Evolutionary conservation across 495 filamentous ascomycete genomes (phyloP).

Genomic region (Sphaerosporella brunnea): DNA sequence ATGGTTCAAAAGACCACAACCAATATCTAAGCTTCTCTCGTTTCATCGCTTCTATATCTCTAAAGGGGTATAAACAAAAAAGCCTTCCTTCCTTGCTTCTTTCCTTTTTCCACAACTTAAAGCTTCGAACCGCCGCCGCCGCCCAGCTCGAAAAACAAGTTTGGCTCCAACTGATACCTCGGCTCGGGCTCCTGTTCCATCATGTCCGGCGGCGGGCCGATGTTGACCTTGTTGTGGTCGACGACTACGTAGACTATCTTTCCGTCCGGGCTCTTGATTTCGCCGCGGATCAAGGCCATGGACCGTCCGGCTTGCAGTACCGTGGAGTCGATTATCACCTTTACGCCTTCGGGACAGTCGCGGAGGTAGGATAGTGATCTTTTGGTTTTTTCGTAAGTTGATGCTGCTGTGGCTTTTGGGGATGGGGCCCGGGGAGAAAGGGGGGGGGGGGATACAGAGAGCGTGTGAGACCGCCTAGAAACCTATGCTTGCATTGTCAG

Average conservation of each 20-base stretch:
- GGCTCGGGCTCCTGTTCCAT: conserved; percentile 3
- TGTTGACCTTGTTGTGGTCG: conserved; percentile 1
- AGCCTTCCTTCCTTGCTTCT: no score
- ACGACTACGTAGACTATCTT: not conserved
- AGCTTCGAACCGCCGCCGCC: not conserved
- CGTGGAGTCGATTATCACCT: conserved; percentile 1
- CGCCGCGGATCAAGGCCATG: conserved; percentile 3
- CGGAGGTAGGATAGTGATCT: conserved; percentile 1
- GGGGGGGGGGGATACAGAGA: not conserved
- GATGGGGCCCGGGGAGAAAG: not conserved
- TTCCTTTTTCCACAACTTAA: not conserved
- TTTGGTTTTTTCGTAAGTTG: no score
- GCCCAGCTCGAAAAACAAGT: not conserved
- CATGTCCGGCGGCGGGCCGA: not conserved
- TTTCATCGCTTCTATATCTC: not conserved
- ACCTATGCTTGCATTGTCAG: not conserved
- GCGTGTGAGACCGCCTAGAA: conserved; percentile 1
- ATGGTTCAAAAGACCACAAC: no score
- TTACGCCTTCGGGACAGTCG: not conserved
- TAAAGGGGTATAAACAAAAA: no score
- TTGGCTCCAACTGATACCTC: not conserved
- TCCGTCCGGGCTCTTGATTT: conserved; percentile 5
- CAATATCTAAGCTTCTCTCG: not conserved
- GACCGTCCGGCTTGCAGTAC: conserved; percentile 2
- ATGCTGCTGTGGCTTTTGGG: no score